Base-by-base conservation (phyloP, 768 basidiomycete species). In the Xerocomellus dryophilus region DNA sequence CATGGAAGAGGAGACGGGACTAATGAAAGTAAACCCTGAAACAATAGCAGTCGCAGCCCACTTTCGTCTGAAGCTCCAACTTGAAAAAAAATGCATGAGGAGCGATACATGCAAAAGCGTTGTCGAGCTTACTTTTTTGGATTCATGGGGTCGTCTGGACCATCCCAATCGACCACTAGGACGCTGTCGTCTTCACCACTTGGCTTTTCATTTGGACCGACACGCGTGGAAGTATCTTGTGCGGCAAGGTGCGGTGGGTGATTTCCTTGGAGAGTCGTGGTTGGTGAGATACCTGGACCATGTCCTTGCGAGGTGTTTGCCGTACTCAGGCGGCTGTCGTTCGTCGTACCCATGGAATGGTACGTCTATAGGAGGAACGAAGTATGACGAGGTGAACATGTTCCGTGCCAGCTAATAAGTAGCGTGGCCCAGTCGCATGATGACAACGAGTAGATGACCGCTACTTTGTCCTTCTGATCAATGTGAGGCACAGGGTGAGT, bases 1-100 rank as follows among this genome's bases (percentile, higher is more conserved):
- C 82, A 88, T 88, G 5, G 86, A 81, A 5, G 89, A 91, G 0
- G 87, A 82, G 0, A 90, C 74, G 0, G 87, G 85, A 7, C 74
- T 76, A 34, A 88, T 85, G 63, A 88, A 85, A 0, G 86, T 84
- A 64, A 86, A 89, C 0, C 76, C 73, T 0, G 86, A 86, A 0
- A 87, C 81, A 27, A 86, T 75, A n/a, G 77, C 58, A 0, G 84
- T 86, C 0, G 81, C 81, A 0, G 74, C 78, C 87, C 85, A 87
- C 74, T 85, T 88, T 60, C 71, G 72, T 27, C 64, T 73, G 49
- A 73, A 77, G 4, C 74, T 63, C 86, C 86, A 87, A 63, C 86
- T 66, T 83, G 50, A 10, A 43, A 27, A n/a, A 40, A 20, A 6
- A n/a, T 1, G 2, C 1, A 6, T 54, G 34, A 57, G 57, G 7